phyloP scores from a whole-genome alignment of 2,329 filamentous ascomycete species.

The Hysterium pulicare region DNA sequence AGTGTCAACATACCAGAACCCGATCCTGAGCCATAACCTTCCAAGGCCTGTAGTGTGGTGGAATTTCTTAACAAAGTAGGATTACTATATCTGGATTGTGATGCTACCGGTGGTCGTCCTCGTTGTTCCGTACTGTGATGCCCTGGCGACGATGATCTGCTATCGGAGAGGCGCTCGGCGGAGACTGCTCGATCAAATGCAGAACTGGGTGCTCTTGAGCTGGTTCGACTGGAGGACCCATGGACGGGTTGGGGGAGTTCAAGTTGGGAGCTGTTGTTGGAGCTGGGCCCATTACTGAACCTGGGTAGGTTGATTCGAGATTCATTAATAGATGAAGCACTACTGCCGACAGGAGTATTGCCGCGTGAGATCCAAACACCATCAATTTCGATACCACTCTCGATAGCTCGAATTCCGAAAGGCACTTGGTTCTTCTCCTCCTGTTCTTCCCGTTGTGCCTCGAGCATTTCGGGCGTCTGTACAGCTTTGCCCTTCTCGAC shows the following conservation, averaged over 20 bases:
- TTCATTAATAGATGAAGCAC: slow-evolving; percentile 32
- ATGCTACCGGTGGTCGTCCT: slow-evolving; percentile 30
- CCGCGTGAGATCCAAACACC: slow-evolving; percentile 61
- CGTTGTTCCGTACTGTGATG: slow-evolving; percentile 13
- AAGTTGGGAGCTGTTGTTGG: slow-evolving; percentile 29
- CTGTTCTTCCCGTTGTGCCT: slow-evolving; percentile 60
- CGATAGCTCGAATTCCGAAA: slow-evolving; percentile 81
- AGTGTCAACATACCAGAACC: slow-evolving; percentile 24
- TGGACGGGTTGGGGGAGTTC: slow-evolving; percentile 27
- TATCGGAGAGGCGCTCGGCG: slow-evolving; percentile 33
- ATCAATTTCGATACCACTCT: slow-evolving; percentile 78
- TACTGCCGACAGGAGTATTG: slow-evolving; percentile 42
- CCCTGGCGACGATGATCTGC: slow-evolving; percentile 29
- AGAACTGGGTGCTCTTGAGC: slow-evolving; percentile 34
- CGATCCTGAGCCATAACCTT: slow-evolving; percentile 18
- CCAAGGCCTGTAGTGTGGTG: slow-evolving; percentile 29
- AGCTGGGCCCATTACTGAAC: slow-evolving; percentile 19
- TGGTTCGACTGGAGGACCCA: slow-evolving; percentile 29
- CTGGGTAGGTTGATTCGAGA: slow-evolving; percentile 21
- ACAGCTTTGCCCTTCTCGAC: slow-evolving; percentile 33
- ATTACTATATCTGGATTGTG: slow-evolving; percentile 37
- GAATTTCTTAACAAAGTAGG: slow-evolving; percentile 31
- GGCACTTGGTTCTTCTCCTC: slow-evolving; percentile 65
- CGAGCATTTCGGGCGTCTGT: slow-evolving; percentile 60
- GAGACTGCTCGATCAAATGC: slow-evolving; percentile 36